Base-by-base conservation (phyloP, 371 early-diverging fungal species). In the Apophysomyces trapeziformis region DNA sequence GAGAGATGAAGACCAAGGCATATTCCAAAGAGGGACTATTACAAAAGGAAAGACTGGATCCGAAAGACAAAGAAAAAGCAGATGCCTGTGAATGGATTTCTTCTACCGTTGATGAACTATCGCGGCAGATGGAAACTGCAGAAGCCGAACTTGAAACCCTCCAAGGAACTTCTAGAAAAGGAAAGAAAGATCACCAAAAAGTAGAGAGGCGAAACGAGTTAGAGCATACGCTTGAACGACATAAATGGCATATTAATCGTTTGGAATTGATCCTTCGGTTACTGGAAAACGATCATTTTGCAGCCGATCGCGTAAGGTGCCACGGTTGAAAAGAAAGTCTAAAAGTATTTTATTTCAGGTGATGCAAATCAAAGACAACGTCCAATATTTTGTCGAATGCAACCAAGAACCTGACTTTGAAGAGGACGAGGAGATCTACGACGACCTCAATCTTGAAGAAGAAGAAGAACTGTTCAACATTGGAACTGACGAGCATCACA, bases 1-100 rank as follows among this genome's bases (percentile, higher is more conserved):
- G 94, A 74, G 99, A 98, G 77, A 95, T 99, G 87, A 99, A 99
- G 78, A 96, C 97, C 62, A 99, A 99, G 76, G 96, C 97, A 2
- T 99, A 87, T 73, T 96, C 97, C 13, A 93, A 96, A 77, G 99
- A 97, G 73, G 99, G 99, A 14, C 78, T 99, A 38, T 70, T 83
- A 64, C 89, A 88, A 68, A 85, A 89, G 45, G 87, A 86, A 60
- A 91, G 90, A 65, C 69, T 97, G 66, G 99, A 99, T 83, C 99
- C 99, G 1, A 88, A 90, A 71, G 97, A 96, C 65, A 90, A 91
- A 70, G 93, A 95, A 69, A 96, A 95, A 69, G 78, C 82, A 32
- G 95, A 96, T 32, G 72, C 89, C 5, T 86, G 89, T 60, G 87
- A 90, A 7, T 97, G 95, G 91, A 83, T 98, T 9, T 79, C 89